Conservation (phyloP, 208 protist genomes). For the Acanthamoeba triangularis region DNA sequence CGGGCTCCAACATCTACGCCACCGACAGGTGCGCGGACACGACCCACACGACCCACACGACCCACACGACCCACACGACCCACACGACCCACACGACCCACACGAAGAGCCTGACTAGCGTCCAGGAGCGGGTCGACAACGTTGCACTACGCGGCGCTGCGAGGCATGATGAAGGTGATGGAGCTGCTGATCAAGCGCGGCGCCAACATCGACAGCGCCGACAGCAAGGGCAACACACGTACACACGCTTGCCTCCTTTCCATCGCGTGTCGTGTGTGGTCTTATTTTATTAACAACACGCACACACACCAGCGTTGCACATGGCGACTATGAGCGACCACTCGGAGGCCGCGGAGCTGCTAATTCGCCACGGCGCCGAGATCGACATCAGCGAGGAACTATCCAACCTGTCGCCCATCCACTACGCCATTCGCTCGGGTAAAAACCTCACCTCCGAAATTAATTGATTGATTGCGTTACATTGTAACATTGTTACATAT, state of each 20-base stretch:
- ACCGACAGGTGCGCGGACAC: neutral
- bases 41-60: neutral
- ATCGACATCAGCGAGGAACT: constrained; percentile 48
- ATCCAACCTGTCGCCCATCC: constrained; percentile 38
- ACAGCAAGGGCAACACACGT: constrained; percentile 62
- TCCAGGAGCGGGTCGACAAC: neutral
- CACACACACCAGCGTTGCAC: neutral
- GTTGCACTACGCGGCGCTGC: constrained; percentile 1
- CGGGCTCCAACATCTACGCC: neutral
- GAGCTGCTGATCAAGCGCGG: neutral
- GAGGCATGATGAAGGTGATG: constrained; percentile 37
- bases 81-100: too few relatives aligned
- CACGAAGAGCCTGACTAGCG: neutral
- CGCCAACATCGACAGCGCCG: constrained; percentile 13
- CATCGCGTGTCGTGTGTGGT: neutral
- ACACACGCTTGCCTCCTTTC: neutral
- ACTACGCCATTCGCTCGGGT: constrained; percentile 50
- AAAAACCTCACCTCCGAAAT: neutral
- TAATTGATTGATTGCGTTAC: neutral
- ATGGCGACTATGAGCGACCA: constrained; percentile 57
- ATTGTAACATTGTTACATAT: neutral
- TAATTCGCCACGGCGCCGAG: constrained; percentile 11
- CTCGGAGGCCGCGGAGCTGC: constrained; percentile 31
- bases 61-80: neutral
- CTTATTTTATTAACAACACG: neutral